Evolutionary conservation across 1,139 yeast genomes (phyloP).

Genomic region (Yarrowia galli): DNA sequence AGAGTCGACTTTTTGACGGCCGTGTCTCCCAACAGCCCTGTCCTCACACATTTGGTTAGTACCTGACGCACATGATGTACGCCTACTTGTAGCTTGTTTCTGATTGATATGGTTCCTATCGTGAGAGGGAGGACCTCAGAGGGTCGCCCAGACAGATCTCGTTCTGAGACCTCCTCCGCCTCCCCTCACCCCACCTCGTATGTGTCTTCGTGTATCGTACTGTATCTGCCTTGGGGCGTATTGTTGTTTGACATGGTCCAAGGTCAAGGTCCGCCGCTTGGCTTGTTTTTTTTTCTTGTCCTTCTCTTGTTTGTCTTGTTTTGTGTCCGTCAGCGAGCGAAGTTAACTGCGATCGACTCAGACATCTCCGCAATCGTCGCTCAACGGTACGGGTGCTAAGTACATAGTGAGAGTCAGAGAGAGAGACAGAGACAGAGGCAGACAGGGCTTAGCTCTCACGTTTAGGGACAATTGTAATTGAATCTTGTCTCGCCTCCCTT

Average conservation of each 20-base stretch:
- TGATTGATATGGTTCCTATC: too few species aligned
- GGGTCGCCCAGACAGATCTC: too few species aligned
- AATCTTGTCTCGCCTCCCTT: constrained; percentile 32
- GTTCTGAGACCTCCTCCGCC: too few species aligned
- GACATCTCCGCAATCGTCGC: constrained; percentile 25
- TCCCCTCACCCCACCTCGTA: not conserved
- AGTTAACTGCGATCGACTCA: not conserved
- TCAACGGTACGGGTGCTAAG: constrained; percentile 34
- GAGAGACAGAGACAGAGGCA: not conserved
- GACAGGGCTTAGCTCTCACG: constrained; percentile 1
- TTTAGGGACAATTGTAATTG: constrained; percentile 3
- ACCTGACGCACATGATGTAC: constrained; percentile 11
- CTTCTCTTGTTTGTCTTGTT: not conserved
- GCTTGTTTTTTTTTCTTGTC: not conserved
- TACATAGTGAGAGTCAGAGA: too few species aligned
- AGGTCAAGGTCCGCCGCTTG: not conserved
- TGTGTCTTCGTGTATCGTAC: not conserved
- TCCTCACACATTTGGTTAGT: constrained; percentile 3
- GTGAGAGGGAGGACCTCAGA: too few species aligned
- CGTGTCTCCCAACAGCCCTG: too few species aligned
- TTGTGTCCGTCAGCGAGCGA: constrained; percentile 1
- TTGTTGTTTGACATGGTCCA: not conserved
- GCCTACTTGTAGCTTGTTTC: constrained; percentile 2
- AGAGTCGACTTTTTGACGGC: too few species aligned
- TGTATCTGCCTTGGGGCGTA: constrained; percentile 1